Evolutionary conservation across 169 alveolate genomes (phyloP), one percentile per base, ranked within the genome.

Genomic region (Condylostoma magnum): DNA sequence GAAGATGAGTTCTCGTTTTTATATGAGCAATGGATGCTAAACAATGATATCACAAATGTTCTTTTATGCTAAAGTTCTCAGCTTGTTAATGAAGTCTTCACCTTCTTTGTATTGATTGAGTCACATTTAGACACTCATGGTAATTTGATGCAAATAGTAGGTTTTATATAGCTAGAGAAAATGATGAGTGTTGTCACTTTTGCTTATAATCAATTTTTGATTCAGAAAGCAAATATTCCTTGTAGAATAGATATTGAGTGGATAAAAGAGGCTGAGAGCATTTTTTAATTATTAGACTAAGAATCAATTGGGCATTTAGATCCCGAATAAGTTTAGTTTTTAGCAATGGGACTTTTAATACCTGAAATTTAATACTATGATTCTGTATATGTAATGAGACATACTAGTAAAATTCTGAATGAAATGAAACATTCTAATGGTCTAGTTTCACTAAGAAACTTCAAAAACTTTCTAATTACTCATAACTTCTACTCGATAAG

Each of bases 341-440:
- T 63, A 1, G 58, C 30, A 15, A n/a, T 43, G 4, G 57, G 58
- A 3, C 2, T 63, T 34, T 20, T 63, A 25, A 25, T 63, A 1
- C 73, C 73, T 20, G 73, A 63, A 43, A 10, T 46, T 18, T 43
- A 63, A 28, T 18, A 37, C 10, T 15, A 43, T 2, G 73, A 63
- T 5, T 57, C 73, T 15, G 10, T 44, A 12, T 25, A 43, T 54
- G 46, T 46, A 28, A n/a, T 54, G 15, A 63, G 46, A 25, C 73
- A 63, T 12, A 46, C 60, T n/a, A 27, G 25, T 22, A 25, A 37
- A 41, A 37, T 43, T 31, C 44, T 63, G 12, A 20, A n/a, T 28
- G 73, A 63, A n/a, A 63, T 63, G 73, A 2, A 25, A 36, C 57
- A 37, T 22, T 20, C 58, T 20, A 63, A 43, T 25, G 73, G 73